Evolutionary conservation across 192 early-diverging fungal genomes (phyloP).

Genomic region (Umbelopsis sp.): DNA sequence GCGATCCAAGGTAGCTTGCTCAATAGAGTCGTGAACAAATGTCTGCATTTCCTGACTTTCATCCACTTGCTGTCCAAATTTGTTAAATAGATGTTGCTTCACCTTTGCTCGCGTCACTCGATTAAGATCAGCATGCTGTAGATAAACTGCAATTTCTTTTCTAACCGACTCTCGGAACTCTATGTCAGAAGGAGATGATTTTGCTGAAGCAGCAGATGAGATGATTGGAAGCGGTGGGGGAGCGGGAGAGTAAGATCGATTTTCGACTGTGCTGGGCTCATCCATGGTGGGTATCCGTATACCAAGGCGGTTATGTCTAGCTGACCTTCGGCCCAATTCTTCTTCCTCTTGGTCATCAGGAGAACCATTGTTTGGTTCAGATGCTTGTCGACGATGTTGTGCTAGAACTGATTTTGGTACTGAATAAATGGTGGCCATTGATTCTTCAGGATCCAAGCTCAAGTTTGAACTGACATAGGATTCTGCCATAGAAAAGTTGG

Average conservation of each 20-base stretch:
- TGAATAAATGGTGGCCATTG: slow-evolving; percentile 12
- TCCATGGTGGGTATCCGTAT: slow-evolving; percentile 8
- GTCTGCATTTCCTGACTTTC: slow-evolving; percentile 21
- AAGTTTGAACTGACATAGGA: slow-evolving; percentile 19
- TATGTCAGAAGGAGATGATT: not conserved
- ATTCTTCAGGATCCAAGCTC: slow-evolving; percentile 19
- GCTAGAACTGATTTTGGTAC: not conserved
- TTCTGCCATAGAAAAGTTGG: slow-evolving; percentile 19
- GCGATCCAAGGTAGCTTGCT: slow-evolving; percentile 24
- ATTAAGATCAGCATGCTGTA: slow-evolving; percentile 28
- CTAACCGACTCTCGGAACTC: slow-evolving; percentile 15
- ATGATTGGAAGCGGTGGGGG: not conserved
- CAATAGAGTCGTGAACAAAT: slow-evolving; percentile 33
- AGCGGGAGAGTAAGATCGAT: not conserved
- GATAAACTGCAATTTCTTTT: slow-evolving; percentile 29
- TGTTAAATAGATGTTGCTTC: slow-evolving; percentile 28
- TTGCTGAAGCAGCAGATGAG: not conserved
- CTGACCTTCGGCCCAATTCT: slow-evolving; percentile 17
- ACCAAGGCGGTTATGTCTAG: slow-evolving; percentile 18
- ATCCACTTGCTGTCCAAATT: slow-evolving; percentile 23
- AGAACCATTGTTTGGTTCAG: not conserved
- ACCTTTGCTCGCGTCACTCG: slow-evolving; percentile 37
- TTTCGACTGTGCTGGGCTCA: not conserved
- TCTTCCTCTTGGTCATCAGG: not conserved
- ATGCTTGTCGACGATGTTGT: slow-evolving; percentile 11